Base-by-base conservation (phyloP, 148 eudicot genomes). In the Spergularia marina region DNA sequence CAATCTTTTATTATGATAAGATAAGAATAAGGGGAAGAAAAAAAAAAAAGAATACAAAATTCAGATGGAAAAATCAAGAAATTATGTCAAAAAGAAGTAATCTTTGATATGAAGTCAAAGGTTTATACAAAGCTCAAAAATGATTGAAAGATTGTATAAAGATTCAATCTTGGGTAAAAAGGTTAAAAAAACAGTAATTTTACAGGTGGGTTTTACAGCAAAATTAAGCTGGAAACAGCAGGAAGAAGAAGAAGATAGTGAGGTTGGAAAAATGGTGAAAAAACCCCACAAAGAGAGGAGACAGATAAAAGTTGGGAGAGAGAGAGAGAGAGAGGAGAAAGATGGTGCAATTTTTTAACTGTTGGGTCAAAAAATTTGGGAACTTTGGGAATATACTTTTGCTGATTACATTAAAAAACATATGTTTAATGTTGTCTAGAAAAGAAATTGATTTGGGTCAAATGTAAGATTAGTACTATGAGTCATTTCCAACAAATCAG, bases 141-240 rank as follows among this genome's bases (percentile, higher is more conserved):
- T 60, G 3, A 60, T 60, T 23, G 4, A 12, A 25, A 56, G 3
- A 56, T 56, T 56, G 18, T 9, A 15, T 53, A 0, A 57, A 72
- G 40, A 72, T 52, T 8, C 18, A 70, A 12, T 65, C 39, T 72
- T 65, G 25, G 55, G 55, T 5, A 65, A 65, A 60, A 21, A 12
- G n/a, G 10, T 1, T 16, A 64, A 64, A n/a, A 65, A 41, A 3
- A 16, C 9, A 20, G 53, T 12, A 25, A 66, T 17, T 41, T 18
- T n/a, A 1, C 53, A 68, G 39, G 30, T 68, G 71, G 55, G 56
- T 20, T 47, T 68, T 2, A 2, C 21, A 68, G 55, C 21, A 68
- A 68, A 34, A 18, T 30, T 12, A 64, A 47, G 71, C 71, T 68
- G 55, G 55, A 68, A 66, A 18, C 6, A 68, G 52, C 21, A 68